These are phyloP conservation scores for Heimioporus retisporus DNA, from an alignment of 1,284 basidiomycete species.

Conservation along the genomic window DNA sequence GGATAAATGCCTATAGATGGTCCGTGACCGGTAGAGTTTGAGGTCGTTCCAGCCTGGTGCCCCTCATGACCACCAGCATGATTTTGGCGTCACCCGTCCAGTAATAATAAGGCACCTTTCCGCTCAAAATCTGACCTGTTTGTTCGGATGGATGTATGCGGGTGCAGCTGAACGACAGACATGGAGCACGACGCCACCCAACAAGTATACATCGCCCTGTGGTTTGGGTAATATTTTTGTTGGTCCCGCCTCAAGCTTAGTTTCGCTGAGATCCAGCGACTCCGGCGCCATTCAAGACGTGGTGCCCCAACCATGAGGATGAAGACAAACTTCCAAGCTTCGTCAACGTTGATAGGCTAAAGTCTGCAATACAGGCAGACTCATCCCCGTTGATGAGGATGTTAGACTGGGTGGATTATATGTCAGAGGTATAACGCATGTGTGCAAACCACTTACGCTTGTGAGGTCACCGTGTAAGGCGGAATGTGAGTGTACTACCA, in stretches of 20 bases:
- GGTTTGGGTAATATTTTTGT: constrained; percentile 1
- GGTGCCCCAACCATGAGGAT: constrained; percentile 36
- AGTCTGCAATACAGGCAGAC: constrained; percentile 22
- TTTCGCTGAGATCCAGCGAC: constrained; percentile 25
- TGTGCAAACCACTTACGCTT: constrained; percentile 23
- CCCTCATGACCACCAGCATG: constrained; percentile 22
- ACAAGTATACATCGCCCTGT: constrained; percentile 30
- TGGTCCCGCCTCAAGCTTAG: constrained; percentile 1
- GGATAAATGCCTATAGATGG: constrained; percentile 16
- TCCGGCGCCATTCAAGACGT: constrained; percentile 48
- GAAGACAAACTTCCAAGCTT: constrained; percentile 17
- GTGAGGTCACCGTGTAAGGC: constrained; percentile 39
- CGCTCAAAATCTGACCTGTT: constrained; percentile 16
- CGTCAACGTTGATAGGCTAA: constrained; percentile 22
- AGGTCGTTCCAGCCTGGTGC: constrained; percentile 18
- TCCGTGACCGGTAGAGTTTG: constrained; percentile 11
- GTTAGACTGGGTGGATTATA: constrained; percentile 21
- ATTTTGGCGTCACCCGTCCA: constrained; percentile 22
- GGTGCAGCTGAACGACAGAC: constrained; percentile 4
- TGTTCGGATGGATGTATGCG: not conserved
- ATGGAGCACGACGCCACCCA: constrained; percentile 33
- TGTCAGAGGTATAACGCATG: not conserved
- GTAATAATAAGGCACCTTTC: constrained; percentile 26
- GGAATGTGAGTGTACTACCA: constrained; percentile 32
- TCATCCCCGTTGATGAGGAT: constrained; percentile 22